Evolutionary conservation across 1,139 yeast genomes (phyloP), one percentile per base, ranked within the genome.

Genomic region (Geotrichum citri-aurantii): DNA sequence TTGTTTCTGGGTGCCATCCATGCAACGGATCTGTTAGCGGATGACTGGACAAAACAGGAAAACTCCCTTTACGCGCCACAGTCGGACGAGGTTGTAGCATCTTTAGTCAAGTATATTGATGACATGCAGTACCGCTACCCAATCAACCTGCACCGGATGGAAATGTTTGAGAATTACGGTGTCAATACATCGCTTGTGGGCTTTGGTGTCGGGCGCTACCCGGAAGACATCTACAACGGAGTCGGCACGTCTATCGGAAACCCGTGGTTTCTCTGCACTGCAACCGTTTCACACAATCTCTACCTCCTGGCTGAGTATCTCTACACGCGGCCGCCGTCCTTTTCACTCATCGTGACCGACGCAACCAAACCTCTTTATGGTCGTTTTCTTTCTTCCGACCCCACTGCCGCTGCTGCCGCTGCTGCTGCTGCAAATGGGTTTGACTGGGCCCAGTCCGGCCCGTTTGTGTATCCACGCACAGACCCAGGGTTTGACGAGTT

Each of bases 191-290:
- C 61, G 19, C 49, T 59, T 49, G 67, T 62, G 24, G 95, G 95
- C 0, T 84, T 86, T 49, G 96, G 88, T 0, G 73, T 92, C 52
- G 99, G 99, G 1, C 77, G 99, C 66, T 93, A 93, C 69, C 97
- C 97, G 0, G 98, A 92, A 69, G 99, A 93, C 73, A 73, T 87
- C 14, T 93, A 93, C 71, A 88, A 92, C 71, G 98, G 98, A 0
- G 76, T 79, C 62, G 86, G 84, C 0, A 77, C 81, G 0, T 79
- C 87, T n/a, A 87, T 84, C 65, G 98, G 97, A 1, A 93, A 93
- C 68, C 98, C 99, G 1, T 93, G 98, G 99, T 92, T 92, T 70
- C 80, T 93, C 60, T 79, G 95, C 24, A 92, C 97, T 0, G 83
- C 93, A 0, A 78, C 93, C 2, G 92, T 93, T 1, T 81, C 95